Conservation (phyloP, 176 grass and related monocot species). For the Aegilops bicornis region DNA sequence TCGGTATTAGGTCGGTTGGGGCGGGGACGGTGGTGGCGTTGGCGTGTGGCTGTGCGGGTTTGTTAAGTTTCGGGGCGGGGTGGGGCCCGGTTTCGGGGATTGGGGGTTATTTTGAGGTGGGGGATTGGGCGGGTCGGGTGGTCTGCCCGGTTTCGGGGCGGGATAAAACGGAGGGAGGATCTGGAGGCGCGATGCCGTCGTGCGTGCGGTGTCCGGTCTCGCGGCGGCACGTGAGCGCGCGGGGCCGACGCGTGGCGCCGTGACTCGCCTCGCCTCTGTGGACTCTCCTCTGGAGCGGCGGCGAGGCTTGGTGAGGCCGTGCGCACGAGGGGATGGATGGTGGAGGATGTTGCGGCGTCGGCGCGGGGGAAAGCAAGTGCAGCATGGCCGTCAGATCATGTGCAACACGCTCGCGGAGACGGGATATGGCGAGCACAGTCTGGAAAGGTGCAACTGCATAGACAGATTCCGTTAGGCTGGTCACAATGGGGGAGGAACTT, state of each 20-base stretch:
- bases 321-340: neutral
- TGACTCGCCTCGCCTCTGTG: constrained; percentile 1
- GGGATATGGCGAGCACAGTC: no score
- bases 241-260: constrained; percentile 19
- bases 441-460: no score
- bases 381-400: no score
- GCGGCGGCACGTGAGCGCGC: neutral
- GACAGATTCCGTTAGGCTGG: no score
- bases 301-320: neutral
- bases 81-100: constrained; percentile 32
- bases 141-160: constrained; percentile 26
- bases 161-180: constrained; percentile 21
- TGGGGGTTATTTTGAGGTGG: neutral
- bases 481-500: no score
- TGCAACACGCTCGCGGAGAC: no score
- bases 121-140: neutral
- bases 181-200: constrained; percentile 2
- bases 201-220: neutral
- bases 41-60: constrained; percentile 33
- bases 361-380: no score
- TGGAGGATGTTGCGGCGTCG: neutral
- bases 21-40: constrained; percentile 16
- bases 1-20: neutral
- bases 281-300: no score
- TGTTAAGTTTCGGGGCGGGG: neutral